Evolutionary conservation across 2,329 filamentous ascomycete species (phyloP), one percentile per base, ranked within the genome.

Genomic region (Neopestalotiopsis sp.): DNA sequence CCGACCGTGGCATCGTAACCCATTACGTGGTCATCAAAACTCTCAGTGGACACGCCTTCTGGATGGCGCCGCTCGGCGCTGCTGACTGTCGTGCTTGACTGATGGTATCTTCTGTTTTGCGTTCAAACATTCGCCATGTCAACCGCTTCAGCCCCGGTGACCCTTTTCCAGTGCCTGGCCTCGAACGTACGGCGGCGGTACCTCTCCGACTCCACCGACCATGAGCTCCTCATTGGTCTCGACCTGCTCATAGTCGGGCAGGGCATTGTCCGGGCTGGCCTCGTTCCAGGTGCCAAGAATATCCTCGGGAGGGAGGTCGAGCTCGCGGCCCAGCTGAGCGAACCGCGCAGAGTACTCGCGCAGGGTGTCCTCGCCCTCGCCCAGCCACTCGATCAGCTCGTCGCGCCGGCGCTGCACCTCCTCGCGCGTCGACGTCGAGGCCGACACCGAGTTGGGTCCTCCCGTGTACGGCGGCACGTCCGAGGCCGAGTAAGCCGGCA

Each of bases 201-300:
- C 74, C 70, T 78, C 76, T 4, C 76, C 76, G 4, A 77, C 76
- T 12, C 72, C 72, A n/a, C 75, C 76, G 24, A 78, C 76, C 75
- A 78, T 77, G 7, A 77, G 70, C 59, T 78, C 76, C 67, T 78
- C 76, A 17, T 73, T 71, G 58, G 72, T 67, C 71, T 78, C 76
- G 56, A 77, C 67, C 68, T 67, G 65, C 64, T 71, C 73, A 65
- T 78, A 78, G 65, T 74, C 76, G 0, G 76, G 76, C 61, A 78
- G 70, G 24, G 74, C 74, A 42, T 77, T 77, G 70, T 77, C 76
- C n/a, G 76, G 71, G 40, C 73, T 75, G 10, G 75, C 74, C 67
- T 76, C 75, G 66, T 72, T 74, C 76, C 76, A 78, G 12, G 76
- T 78, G 20, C 76, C 76, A 40, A 77, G 70, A n/a, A 74, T 68